Evolutionary conservation across 2,329 filamentous ascomycete genomes (phyloP).

Genomic region (Neofusicoccum laricinum): DNA sequence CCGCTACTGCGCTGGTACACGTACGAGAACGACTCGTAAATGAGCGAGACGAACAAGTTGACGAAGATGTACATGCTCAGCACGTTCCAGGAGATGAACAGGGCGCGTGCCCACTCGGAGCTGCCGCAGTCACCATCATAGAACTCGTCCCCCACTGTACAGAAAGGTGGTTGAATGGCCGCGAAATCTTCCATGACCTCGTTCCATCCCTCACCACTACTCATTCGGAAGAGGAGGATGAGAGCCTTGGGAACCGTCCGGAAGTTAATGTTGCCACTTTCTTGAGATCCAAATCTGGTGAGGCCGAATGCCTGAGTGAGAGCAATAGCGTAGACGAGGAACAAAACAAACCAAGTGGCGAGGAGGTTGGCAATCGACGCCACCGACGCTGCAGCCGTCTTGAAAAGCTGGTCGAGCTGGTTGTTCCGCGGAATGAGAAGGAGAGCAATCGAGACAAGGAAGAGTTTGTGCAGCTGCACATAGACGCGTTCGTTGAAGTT

Average conservation of each 20-base stretch:
- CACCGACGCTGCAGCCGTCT: slow-evolving; percentile 92
- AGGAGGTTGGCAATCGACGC: slow-evolving; percentile 86
- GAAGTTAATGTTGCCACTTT: slow-evolving; percentile 82
- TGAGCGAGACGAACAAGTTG: slow-evolving; percentile 95
- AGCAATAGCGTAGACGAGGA: slow-evolving; percentile 93
- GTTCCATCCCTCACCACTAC: slow-evolving; percentile 95
- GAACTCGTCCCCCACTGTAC: slow-evolving; percentile 69
- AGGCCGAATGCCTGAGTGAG: slow-evolving; percentile 94
- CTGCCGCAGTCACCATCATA: slow-evolving; percentile 92
- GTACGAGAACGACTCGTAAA: slow-evolving; percentile 99
- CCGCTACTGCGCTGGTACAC: slow-evolving; percentile 96
- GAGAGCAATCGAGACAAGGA: slow-evolving; percentile 84
- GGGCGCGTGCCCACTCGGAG: slow-evolving; percentile 76
- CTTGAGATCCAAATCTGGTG: slow-evolving; percentile 75
- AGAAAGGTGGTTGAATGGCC: slow-evolving; percentile 72
- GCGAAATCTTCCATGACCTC: slow-evolving; percentile 95
- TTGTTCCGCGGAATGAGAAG: slow-evolving; percentile 95
- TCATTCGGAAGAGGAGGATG: slow-evolving; percentile 89
- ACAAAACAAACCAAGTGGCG: slow-evolving; percentile 96
- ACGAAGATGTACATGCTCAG: slow-evolving; percentile 99
- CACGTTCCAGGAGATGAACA: slow-evolving; percentile 98
- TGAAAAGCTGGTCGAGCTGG: slow-evolving; percentile 95
- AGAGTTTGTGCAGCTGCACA: slow-evolving; percentile 85
- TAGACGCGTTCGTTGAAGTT: slow-evolving; percentile 58
- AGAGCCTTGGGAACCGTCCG: slow-evolving; percentile 90